Percentiles rank a stretch among this genome's conserved stretches.
Evolutionary conservation across 768 basidiomycete species (phyloP).

Genomic region (Kwoniella pini): DNA sequence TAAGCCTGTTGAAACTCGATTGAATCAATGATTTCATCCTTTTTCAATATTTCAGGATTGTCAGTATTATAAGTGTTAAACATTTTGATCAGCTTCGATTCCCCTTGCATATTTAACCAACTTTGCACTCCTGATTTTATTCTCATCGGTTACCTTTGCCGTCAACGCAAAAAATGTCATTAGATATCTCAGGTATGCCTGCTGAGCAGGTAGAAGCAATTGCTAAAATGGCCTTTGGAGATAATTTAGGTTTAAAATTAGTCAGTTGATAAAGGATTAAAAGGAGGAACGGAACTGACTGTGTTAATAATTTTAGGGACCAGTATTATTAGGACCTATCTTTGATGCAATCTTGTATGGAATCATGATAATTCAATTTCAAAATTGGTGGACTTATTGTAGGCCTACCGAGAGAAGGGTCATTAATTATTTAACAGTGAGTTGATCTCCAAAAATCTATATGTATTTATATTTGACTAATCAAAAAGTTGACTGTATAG

Average conservation of each 20-base stretch:
- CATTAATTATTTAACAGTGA: not conserved
- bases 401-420: not conserved
- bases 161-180: not conserved
- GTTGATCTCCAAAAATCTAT: not conserved
- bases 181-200: constrained; percentile 4
- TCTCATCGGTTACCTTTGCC: too few species aligned
- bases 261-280: not conserved
- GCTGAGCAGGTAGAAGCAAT: constrained; percentile 9
- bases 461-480: too few species aligned
- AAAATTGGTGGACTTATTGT: constrained; percentile 6
- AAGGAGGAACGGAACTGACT: too few species aligned
- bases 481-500: not conserved
- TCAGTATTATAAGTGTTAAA: too few species aligned
- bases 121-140: too few species aligned
- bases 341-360: not conserved
- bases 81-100: too few species aligned
- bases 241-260: not conserved
- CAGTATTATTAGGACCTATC: not conserved
- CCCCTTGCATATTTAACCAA: too few species aligned
- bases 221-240: not conserved
- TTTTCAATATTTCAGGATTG: too few species aligned
- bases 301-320: too few species aligned
- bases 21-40: too few species aligned
- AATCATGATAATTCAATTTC: not conserved
- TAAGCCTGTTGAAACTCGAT: too few species aligned